phyloP scores from a whole-genome alignment of 257 asterid species.

The Fraxinus quadrangulata region DNA sequence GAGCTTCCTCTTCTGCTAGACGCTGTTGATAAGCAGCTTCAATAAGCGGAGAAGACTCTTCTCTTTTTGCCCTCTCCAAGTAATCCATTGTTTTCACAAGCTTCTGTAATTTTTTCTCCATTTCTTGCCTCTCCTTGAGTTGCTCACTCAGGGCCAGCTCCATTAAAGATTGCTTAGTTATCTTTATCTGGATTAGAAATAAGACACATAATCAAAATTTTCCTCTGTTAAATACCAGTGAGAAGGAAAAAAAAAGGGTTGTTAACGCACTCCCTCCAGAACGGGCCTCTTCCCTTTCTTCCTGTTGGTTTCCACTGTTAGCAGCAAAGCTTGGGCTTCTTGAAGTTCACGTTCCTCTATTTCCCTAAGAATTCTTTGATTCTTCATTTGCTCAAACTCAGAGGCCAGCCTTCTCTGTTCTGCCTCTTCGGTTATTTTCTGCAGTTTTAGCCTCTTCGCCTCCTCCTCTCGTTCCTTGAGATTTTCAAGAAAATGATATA shows the following conservation, averaged over 20 bases:
- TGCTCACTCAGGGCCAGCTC: slow-evolving; percentile 76
- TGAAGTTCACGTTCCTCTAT: slow-evolving; percentile 87
- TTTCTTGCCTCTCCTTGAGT: slow-evolving; percentile 79
- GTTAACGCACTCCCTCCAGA: slow-evolving; percentile 69
- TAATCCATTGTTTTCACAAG: slow-evolving; percentile 84
- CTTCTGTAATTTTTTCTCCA: slow-evolving; percentile 80
- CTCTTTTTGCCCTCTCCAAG: slow-evolving; percentile 90
- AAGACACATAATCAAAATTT: neutral
- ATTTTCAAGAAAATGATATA: slow-evolving; percentile 12
- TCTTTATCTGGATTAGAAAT: slow-evolving; percentile 59
- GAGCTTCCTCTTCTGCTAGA: slow-evolving; percentile 65
- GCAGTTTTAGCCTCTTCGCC: slow-evolving; percentile 69
- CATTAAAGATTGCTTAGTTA: slow-evolving; percentile 67
- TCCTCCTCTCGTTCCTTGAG: slow-evolving; percentile 89
- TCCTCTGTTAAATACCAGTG: neutral
- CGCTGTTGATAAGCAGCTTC: slow-evolving; percentile 66
- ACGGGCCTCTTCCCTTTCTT: slow-evolving; percentile 78
- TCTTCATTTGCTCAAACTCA: slow-evolving; percentile 80
- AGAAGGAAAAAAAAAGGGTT: neutral
- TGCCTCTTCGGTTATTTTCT: slow-evolving; percentile 74
- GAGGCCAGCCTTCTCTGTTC: slow-evolving; percentile 72
- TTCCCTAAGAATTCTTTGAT: slow-evolving; percentile 75
- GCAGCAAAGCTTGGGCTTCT: slow-evolving; percentile 73
- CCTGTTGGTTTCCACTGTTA: slow-evolving; percentile 66
- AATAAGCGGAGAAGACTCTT: slow-evolving; percentile 78